Evolutionary conservation across 139 green algal genomes (phyloP).

Genomic region (Coccomyxa sp.): DNA sequence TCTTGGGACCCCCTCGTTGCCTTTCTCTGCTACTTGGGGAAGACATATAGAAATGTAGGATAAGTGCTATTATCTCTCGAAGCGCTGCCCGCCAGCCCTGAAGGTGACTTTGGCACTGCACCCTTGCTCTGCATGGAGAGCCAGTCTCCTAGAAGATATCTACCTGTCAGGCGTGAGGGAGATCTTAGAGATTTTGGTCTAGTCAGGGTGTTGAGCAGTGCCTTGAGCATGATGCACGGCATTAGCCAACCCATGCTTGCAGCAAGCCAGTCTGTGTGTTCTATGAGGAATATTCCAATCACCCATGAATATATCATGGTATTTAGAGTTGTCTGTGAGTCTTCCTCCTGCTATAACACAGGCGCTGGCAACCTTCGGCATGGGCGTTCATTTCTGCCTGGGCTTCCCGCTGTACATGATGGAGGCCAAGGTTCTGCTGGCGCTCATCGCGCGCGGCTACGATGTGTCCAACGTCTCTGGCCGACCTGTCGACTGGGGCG

Average conservation of each 20-base stretch:
- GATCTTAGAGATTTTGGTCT: neutral
- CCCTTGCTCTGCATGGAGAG: no score
- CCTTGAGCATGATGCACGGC: neutral
- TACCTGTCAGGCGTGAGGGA: no score
- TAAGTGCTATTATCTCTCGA: no score
- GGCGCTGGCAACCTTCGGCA: constrained; percentile 1
- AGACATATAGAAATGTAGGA: no score
- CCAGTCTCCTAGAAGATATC: no score
- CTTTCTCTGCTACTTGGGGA: no score
- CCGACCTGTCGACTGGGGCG: neutral
- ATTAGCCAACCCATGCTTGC: neutral
- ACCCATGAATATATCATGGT: neutral
- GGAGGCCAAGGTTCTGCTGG: neutral
- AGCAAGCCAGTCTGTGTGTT: neutral
- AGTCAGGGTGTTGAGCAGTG: neutral
- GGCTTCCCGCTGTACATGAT: constrained; percentile 2
- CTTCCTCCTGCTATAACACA: neutral
- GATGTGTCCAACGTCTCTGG: neutral
- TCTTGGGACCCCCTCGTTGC: neutral
- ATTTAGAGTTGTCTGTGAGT: neutral
- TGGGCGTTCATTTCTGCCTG: constrained; percentile 1
- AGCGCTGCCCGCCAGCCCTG: no score
- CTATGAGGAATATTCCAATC: neutral
- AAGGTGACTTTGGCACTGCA: no score
- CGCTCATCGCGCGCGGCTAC: neutral